A percentile compares a stretch with the other conserved stretches of the same genome.
Evolutionary conservation across 805 yeast species (phyloP).

Genomic region (Spencermartinsiella europaea): DNA sequence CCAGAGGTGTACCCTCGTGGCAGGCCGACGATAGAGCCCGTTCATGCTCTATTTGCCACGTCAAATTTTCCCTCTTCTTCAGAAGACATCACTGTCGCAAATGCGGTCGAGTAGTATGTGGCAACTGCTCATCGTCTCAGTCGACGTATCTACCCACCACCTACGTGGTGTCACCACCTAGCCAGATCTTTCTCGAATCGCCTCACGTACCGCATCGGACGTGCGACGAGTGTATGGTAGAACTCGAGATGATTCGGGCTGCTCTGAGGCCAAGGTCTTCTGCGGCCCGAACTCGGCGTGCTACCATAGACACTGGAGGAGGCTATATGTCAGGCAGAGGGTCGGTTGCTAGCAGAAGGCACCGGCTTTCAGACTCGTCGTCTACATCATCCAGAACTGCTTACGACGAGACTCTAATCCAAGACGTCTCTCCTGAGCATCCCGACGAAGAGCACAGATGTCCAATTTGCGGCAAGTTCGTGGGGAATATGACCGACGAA

Average conservation of each 20-base stretch:
- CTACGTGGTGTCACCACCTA: conserved; percentile 51
- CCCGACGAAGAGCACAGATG: conserved; percentile 31
- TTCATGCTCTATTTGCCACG: conserved; percentile 52
- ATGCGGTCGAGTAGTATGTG: conserved; percentile 79
- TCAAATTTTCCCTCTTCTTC: conserved; percentile 51
- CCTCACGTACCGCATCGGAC: conserved; percentile 62
- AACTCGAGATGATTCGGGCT: conserved; percentile 36
- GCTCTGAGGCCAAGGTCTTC: conserved; percentile 16
- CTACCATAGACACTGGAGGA: background rate
- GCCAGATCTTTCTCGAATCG: conserved; percentile 42
- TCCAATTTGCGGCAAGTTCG: conserved; percentile 35
- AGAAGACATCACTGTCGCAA: conserved; percentile 74
- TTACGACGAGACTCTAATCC: conserved; percentile 18
- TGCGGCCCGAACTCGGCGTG: background rate
- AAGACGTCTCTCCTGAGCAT: conserved; percentile 15
- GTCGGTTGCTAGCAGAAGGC: background rate
- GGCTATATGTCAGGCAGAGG: background rate
- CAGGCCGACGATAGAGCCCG: conserved; percentile 56
- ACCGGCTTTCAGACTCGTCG: conserved; percentile 2
- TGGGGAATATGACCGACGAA: conserved; percentile 26
- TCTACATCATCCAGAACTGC: background rate
- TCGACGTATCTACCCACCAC: conserved; percentile 56
- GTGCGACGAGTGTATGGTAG: conserved; percentile 67
- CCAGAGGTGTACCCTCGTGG: conserved; percentile 48
- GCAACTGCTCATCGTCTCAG: conserved; percentile 51